A percentile compares a stretch with the other conserved stretches of the same genome.
Conservation (phyloP, 2,329 filamentous ascomycete genomes). For the Karstenula rhodostoma region DNA sequence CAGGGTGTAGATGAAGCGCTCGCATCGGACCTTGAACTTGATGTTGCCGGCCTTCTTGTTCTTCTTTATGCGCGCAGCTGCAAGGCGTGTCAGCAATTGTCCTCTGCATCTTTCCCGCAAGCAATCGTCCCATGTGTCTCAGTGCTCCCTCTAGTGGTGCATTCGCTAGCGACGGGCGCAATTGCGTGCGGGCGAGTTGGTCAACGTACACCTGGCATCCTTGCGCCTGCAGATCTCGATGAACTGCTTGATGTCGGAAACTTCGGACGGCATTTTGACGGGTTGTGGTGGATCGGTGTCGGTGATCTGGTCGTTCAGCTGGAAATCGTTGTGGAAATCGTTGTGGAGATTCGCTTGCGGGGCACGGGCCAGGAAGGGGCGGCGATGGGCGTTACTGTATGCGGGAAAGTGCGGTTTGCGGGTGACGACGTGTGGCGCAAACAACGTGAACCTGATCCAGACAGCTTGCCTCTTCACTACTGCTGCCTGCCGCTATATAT, state of each 20-base stretch:
- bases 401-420: conserved; percentile 26
- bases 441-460: conserved; percentile 18
- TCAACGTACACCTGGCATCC: conserved; percentile 94
- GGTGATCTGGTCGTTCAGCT: conserved; percentile 24
- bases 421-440: conserved; percentile 38
- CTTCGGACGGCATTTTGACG: conserved; percentile 96
- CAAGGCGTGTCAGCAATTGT: conserved; percentile 21
- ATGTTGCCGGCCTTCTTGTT: conserved; percentile 88
- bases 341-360: conserved; percentile 44
- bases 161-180: neutral
- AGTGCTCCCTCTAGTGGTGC: neutral
- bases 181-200: conserved; percentile 10
- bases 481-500: conserved; percentile 21
- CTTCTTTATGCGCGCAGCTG: conserved; percentile 74
- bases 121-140: neutral
- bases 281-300: conserved; percentile 47
- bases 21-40: conserved; percentile 99
- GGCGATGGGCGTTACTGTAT: conserved; percentile 26
- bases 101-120: conserved; percentile 1
- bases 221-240: conserved; percentile 99
- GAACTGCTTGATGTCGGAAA: conserved; percentile 99
- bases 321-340: conserved; percentile 45
- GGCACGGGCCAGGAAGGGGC: conserved; percentile 42
- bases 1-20: conserved; percentile 95
- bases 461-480: conserved; percentile 14